Evolutionary conservation across 345 rosid genomes (phyloP).

Genomic region (Rhizophora apiculata): DNA sequence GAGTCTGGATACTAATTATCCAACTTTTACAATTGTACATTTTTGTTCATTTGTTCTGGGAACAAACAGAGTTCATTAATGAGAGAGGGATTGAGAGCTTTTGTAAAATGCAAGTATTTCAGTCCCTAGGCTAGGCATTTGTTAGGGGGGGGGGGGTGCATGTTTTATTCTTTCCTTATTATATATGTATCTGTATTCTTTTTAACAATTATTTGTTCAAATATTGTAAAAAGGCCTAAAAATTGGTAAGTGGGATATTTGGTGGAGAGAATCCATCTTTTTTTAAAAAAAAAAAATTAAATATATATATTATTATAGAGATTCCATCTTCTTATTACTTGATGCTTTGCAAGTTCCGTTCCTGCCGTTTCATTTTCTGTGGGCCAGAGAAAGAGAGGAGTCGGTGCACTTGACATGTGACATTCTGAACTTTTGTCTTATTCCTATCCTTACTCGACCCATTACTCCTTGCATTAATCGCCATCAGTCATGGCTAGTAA

Average conservation of each 20-base stretch:
- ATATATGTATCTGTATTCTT: not conserved
- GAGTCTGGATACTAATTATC: too few species aligned
- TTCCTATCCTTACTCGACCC: not conserved
- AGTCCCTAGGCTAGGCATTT: conserved; percentile 28
- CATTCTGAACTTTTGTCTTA: not conserved
- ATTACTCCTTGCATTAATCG: too few species aligned
- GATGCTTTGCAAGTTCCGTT: too few species aligned
- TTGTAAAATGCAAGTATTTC: conserved; percentile 4
- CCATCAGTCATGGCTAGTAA: too few species aligned
- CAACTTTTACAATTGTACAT: not conserved
- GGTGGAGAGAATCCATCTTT: conserved; percentile 4
- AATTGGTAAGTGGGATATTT: not conserved
- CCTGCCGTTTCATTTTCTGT: not conserved
- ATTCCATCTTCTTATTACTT: not conserved
- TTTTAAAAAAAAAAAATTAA: too few species aligned
- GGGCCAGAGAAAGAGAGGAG: too few species aligned
- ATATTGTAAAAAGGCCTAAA: conserved; percentile 2
- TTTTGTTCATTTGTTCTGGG: conserved; percentile 7
- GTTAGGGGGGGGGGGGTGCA: conserved; percentile 6
- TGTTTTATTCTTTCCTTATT: not conserved
- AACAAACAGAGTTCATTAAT: conserved; percentile 12
- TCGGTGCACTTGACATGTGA: conserved; percentile 1
- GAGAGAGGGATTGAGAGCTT: not conserved
- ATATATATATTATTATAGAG: too few species aligned
- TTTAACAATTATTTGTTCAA: conserved; percentile 15